Percentiles rank a stretch among this genome's conserved stretches.
phyloP scores from a whole-genome alignment of 495 filamentous ascomycete genomes.

The Penicillium lividum region DNA sequence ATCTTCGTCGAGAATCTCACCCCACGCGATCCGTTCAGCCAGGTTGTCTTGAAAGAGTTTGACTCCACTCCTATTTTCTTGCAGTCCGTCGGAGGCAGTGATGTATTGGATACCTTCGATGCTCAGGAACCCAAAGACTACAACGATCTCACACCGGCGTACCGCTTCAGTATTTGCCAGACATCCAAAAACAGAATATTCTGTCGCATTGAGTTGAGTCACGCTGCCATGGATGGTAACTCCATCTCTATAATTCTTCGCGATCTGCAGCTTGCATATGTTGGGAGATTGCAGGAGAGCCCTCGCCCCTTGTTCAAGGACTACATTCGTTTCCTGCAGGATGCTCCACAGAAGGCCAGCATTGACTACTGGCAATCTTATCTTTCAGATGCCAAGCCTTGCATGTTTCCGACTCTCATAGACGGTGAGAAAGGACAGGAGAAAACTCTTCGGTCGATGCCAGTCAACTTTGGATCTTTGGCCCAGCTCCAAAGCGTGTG shows the following conservation, averaged over 20 bases:
- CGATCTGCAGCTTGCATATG: conserved; percentile 52
- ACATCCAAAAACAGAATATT: conserved; percentile 42
- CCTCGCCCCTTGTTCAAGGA: conserved; percentile 54
- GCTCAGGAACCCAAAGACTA: conserved; percentile 37
- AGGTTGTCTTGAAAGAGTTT: conserved; percentile 51
- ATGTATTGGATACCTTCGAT: conserved; percentile 36
- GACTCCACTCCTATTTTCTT: conserved; percentile 32
- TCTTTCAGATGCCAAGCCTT: conserved; percentile 49
- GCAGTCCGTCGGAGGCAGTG: conserved; percentile 34
- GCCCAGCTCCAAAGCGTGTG: conserved; percentile 42
- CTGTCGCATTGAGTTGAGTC: conserved; percentile 58
- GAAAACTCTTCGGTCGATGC: conserved; percentile 36
- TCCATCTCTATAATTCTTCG: conserved; percentile 51
- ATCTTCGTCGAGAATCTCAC: conserved; percentile 52
- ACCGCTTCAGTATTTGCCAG: conserved; percentile 52
- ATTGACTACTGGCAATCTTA: conserved; percentile 56
- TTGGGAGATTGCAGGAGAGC: conserved; percentile 31
- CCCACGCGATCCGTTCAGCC: conserved; percentile 45
- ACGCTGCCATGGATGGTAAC: conserved; percentile 52
- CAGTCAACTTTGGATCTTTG: conserved; percentile 33
- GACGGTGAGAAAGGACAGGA: conserved; percentile 27
- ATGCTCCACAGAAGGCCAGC: conserved; percentile 37
- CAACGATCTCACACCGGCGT: conserved; percentile 39
- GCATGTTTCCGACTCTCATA: conserved; percentile 50
- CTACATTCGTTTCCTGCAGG: conserved; percentile 51